Conservation (phyloP, 495 filamentous ascomycete species). For the Lophiostoma macrostomum region DNA sequence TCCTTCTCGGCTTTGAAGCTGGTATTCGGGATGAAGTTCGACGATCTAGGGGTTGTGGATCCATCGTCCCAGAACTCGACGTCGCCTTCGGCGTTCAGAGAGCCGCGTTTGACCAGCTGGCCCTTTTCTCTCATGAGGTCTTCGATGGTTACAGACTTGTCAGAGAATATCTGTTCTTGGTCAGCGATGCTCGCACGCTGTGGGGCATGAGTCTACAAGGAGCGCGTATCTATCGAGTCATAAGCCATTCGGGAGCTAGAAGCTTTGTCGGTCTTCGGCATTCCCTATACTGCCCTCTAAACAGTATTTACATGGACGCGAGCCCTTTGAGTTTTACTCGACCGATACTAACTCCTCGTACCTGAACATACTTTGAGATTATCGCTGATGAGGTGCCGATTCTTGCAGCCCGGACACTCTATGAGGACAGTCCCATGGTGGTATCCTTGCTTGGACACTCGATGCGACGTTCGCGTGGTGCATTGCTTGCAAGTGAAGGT, state of each 20-base stretch:
- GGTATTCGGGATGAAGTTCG: slow-evolving; percentile 14
- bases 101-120: slow-evolving; percentile 60
- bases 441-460: slow-evolving; percentile 87
- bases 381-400: slow-evolving; percentile 87
- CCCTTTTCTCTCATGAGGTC: slow-evolving; percentile 67
- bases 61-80: slow-evolving; percentile 50
- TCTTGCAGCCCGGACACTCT: slow-evolving; percentile 76
- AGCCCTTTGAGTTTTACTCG: no score
- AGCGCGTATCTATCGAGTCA: no score
- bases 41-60: slow-evolving; percentile 16
- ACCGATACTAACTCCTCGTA: no score
- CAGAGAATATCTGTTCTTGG: slow-evolving; percentile 59
- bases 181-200: no score
- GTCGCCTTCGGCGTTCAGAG: slow-evolving; percentile 44
- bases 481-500: slow-evolving; percentile 94
- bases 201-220: no score
- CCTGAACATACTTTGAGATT: slow-evolving; percentile 63
- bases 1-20: slow-evolving; percentile 3
- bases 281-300: no score
- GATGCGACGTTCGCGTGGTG: slow-evolving; percentile 66
- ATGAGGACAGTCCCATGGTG: slow-evolving; percentile 85
- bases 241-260: no score
- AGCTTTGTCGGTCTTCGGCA: no score
- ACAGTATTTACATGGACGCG: no score
- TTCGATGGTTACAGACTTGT: slow-evolving; percentile 64